Evolutionary conservation across 2,329 filamentous ascomycete species (phyloP).

Genomic region (Penicillium sp.): DNA sequence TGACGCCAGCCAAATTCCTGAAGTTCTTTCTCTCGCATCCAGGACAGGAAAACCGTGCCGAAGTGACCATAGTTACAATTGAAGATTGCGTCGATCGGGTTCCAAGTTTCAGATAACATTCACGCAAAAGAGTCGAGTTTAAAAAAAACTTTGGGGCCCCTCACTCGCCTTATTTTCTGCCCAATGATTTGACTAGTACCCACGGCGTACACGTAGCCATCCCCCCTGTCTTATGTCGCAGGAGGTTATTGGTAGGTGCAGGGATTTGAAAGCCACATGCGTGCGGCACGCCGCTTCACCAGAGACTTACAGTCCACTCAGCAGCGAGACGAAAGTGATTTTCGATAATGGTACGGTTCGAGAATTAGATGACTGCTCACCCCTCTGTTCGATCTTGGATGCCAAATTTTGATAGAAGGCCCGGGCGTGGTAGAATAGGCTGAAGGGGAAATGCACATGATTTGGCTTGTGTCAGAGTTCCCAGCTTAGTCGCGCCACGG

Average conservation of each 20-base stretch:
- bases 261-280: neutral
- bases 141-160: neutral
- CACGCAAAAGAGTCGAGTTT: neutral
- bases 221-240: neutral
- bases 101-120: too few species aligned
- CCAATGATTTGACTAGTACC: neutral
- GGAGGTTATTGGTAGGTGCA: neutral
- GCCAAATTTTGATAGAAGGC: too few species aligned
- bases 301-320: too few species aligned
- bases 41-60: neutral
- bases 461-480: too few species aligned
- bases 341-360: too few species aligned
- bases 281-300: neutral
- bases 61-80: neutral
- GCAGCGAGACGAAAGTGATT: too few species aligned
- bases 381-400: too few species aligned
- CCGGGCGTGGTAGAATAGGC: too few species aligned
- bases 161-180: neutral
- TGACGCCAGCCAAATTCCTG: neutral
- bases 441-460: too few species aligned
- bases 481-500: too few species aligned
- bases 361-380: too few species aligned
- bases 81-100: neutral
- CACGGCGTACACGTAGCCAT: neutral
- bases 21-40: neutral